Percentiles rank a stretch among this genome's conserved stretches.
Evolutionary conservation across 441 rosid species (phyloP).

Genomic region (Cnidoscolus chayamansa): DNA sequence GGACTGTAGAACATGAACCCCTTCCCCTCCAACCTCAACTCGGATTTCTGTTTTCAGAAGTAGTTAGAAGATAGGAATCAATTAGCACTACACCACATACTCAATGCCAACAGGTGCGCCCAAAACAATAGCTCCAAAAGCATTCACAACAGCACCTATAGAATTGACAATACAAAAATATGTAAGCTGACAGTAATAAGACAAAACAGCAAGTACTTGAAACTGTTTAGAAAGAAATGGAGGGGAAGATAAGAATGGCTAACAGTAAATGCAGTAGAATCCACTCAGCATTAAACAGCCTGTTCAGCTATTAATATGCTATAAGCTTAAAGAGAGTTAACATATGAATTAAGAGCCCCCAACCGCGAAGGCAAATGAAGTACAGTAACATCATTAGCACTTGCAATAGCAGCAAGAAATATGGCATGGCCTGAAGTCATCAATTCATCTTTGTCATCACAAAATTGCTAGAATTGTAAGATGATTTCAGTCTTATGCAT

Average conservation of each 20-base stretch:
- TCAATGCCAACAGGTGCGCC: slow-evolving; percentile 76
- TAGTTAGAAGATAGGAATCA: slow-evolving; percentile 2
- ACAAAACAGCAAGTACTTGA: not conserved
- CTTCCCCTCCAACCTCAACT: slow-evolving; percentile 23
- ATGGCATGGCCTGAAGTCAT: not conserved
- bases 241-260: not conserved
- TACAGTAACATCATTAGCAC: not conserved
- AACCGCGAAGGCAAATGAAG: not conserved
- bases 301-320: not conserved
- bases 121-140: slow-evolving; percentile 70
- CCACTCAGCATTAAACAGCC: not conserved
- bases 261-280: not conserved
- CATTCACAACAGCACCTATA: slow-evolving; percentile 67
- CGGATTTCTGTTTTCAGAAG: slow-evolving; percentile 22
- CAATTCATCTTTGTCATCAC: not conserved
- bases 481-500: not conserved
- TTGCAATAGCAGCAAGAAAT: not conserved
- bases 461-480: not conserved
- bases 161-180: not conserved
- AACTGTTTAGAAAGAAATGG: not conserved
- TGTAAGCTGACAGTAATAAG: not conserved
- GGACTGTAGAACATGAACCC: not conserved
- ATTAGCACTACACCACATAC: slow-evolving; percentile 43
- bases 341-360: not conserved
- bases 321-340: not conserved